Evolutionary conservation across 2,329 filamentous ascomycete genomes (phyloP).

Genomic region (Fusarium sp.): DNA sequence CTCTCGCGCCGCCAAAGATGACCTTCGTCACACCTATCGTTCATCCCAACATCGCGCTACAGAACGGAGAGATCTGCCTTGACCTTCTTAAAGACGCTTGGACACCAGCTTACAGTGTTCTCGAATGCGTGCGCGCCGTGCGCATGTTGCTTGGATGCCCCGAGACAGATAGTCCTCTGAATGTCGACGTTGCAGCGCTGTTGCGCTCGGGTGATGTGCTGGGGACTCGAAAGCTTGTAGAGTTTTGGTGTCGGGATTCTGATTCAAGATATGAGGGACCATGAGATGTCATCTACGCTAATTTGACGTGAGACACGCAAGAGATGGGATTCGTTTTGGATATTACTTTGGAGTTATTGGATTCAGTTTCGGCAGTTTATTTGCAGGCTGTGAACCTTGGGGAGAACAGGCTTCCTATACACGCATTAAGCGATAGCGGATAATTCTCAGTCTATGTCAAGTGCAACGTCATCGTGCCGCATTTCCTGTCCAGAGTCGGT

Average conservation of each 20-base stretch:
- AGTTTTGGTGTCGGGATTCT: conserved; percentile 70
- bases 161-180: conserved; percentile 79
- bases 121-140: conserved; percentile 77
- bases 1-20: conserved; percentile 79
- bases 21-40: conserved; percentile 85
- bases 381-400: conserved; percentile 14
- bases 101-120: conserved; percentile 87
- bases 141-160: conserved; percentile 73
- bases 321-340: neutral
- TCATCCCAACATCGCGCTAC: conserved; percentile 79
- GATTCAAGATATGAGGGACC: conserved; percentile 52
- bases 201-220: conserved; percentile 74
- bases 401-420: conserved; percentile 8
- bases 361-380: neutral
- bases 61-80: conserved; percentile 91
- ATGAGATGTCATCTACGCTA: conserved; percentile 24
- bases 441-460: neutral
- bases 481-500: neutral
- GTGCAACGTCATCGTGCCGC: neutral
- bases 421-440: conserved; percentile 23
- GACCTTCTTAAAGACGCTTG: conserved; percentile 84
- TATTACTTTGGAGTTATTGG: conserved; percentile 35
- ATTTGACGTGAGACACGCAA: neutral
- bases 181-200: conserved; percentile 80
- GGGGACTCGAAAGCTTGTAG: conserved; percentile 75